Conservation (phyloP, 148 eudicot genomes). For the Chenopodium berlandieri region DNA sequence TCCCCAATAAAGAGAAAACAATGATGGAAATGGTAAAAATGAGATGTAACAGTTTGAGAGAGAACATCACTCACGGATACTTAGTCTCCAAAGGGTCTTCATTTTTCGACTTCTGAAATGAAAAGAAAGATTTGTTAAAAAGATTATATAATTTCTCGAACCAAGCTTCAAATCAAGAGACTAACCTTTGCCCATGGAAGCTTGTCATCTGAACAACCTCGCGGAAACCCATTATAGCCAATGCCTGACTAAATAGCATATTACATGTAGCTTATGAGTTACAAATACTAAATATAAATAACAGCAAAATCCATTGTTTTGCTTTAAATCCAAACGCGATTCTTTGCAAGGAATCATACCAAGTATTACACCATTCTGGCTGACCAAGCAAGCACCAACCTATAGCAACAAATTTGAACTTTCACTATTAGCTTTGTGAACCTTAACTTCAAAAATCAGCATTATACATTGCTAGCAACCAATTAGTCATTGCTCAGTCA, state of each 20-base stretch:
- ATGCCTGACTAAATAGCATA: constrained; percentile 55
- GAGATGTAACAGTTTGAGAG: constrained; percentile 1
- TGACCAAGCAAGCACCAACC: constrained; percentile 89
- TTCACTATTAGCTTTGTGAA: not conserved
- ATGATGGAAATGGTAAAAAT: not conserved
- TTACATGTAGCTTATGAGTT: not conserved
- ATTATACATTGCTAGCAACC: not conserved
- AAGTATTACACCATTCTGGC: constrained; percentile 70
- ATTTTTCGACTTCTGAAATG: constrained; percentile 65
- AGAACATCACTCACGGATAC: constrained; percentile 67
- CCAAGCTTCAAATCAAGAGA: constrained; percentile 2
- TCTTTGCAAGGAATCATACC: constrained; percentile 42
- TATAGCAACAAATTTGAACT: constrained; percentile 14
- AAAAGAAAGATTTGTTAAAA: constrained; percentile 6
- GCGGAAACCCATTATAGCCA: constrained; percentile 95
- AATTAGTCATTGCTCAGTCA: not conserved
- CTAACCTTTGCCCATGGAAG: constrained; percentile 97
- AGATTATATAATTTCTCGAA: not conserved
- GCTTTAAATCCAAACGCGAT: constrained; percentile 2
- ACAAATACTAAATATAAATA: constrained; percentile 7
- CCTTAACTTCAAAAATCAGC: not conserved
- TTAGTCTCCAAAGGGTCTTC: constrained; percentile 88
- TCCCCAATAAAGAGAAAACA: not conserved
- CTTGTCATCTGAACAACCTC: constrained; percentile 91
- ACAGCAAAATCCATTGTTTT: not conserved